Conservation (phyloP, 176 grass and related monocot species). For the Guadua angustifolia region DNA sequence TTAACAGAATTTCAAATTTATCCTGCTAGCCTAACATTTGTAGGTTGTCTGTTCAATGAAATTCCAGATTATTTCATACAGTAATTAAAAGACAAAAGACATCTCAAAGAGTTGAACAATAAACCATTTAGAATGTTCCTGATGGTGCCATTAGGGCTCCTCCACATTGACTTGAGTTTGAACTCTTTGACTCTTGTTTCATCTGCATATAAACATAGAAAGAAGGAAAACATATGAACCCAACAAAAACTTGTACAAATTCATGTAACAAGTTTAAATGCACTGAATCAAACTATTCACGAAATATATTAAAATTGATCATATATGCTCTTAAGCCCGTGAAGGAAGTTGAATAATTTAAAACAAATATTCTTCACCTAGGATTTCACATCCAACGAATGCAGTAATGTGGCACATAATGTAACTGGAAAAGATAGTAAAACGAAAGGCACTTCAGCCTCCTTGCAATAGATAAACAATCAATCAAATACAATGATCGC, state of each 20-base stretch:
- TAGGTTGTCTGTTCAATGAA: not conserved
- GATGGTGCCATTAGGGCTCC: conserved; percentile 69
- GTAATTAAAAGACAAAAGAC: not conserved
- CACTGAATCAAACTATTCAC: conserved; percentile 23
- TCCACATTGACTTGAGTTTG: conserved; percentile 71
- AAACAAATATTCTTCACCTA: conserved; percentile 13
- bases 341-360: conserved; percentile 1
- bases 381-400: not conserved
- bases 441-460: conserved; percentile 15
- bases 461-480: conserved; percentile 19
- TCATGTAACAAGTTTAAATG: not conserved
- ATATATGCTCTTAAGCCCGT: not conserved
- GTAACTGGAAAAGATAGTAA: not conserved
- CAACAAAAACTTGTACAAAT: conserved; percentile 18
- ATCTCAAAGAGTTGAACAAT: conserved; percentile 12
- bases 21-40: not conserved
- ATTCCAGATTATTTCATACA: conserved; percentile 2
- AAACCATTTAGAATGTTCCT: conserved; percentile 67
- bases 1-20: not conserved
- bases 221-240: conserved; percentile 15
- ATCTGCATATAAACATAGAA: conserved; percentile 40
- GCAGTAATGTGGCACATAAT: not conserved
- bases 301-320: not conserved
- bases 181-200: conserved; percentile 70
- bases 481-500: not conserved